phyloP scores from a whole-genome alignment of 1,139 yeast species.

The Diutina neorugosa region DNA sequence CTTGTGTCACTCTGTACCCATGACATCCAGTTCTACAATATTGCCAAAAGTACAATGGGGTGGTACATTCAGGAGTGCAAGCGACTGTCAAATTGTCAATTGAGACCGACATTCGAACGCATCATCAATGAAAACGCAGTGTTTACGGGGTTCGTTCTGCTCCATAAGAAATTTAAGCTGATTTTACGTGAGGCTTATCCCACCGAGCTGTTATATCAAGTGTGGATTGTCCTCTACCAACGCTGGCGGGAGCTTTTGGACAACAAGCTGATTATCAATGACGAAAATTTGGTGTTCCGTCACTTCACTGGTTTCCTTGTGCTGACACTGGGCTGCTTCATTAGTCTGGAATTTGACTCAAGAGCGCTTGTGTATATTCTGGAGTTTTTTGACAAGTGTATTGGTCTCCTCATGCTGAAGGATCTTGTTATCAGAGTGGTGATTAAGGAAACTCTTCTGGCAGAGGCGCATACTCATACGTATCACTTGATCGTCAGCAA shows the following conservation, averaged over 20 bases:
- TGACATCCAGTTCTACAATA: slow-evolving; percentile 42
- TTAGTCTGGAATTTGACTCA: slow-evolving; percentile 20
- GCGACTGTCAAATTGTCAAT: slow-evolving; percentile 5
- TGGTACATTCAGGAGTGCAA: slow-evolving; percentile 30
- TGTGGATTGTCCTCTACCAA: slow-evolving; percentile 49
- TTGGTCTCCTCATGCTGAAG: slow-evolving; percentile 33
- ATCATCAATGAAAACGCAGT: slow-evolving; percentile 47
- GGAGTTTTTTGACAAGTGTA: slow-evolving; percentile 38
- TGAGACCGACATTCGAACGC: slow-evolving; percentile 32
- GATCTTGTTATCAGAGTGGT: slow-evolving; percentile 39
- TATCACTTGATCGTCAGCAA: slow-evolving; percentile 25
- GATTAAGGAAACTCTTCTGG: slow-evolving; percentile 31
- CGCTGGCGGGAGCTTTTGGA: slow-evolving; percentile 35
- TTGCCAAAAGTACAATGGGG: slow-evolving; percentile 36
- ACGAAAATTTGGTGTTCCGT: slow-evolving; percentile 35
- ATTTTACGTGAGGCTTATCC: slow-evolving; percentile 48
- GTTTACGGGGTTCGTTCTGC: slow-evolving; percentile 66
- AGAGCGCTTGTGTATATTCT: slow-evolving; percentile 19
- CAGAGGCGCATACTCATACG: slow-evolving; percentile 36
- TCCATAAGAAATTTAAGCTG: slow-evolving; percentile 54
- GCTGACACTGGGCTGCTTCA: slow-evolving; percentile 23
- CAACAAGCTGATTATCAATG: slow-evolving; percentile 14
- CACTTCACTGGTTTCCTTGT: slow-evolving; percentile 48
- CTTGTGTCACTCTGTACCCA: slow-evolving; percentile 43
- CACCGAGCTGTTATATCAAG: slow-evolving; percentile 45